Conservation (phyloP, 2,329 filamentous ascomycete genomes). For the Hansfordia pulvinata region DNA sequence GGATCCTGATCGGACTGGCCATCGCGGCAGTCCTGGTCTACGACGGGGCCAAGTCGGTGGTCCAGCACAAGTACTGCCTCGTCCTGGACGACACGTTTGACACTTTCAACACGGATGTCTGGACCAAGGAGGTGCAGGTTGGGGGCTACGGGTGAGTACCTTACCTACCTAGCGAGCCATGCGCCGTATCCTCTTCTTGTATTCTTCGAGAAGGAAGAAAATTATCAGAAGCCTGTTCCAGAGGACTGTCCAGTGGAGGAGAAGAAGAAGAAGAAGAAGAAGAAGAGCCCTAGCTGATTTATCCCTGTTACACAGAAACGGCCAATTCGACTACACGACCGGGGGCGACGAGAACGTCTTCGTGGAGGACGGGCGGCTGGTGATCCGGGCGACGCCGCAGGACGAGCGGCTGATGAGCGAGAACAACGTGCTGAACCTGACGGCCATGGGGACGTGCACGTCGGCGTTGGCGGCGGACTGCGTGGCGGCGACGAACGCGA, state of each 20-base stretch:
- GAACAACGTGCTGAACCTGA: slow-evolving; percentile 56
- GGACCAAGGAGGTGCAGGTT: slow-evolving; percentile 63
- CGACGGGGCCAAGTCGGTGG: slow-evolving; percentile 59
- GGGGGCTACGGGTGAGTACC: slow-evolving; percentile 58
- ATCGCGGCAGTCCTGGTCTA: slow-evolving; percentile 61
- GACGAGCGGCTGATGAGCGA: slow-evolving; percentile 51
- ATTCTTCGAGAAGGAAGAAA: too few species aligned
- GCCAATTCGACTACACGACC: slow-evolving; percentile 71
- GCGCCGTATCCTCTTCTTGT: too few species aligned
- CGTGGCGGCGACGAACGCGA: slow-evolving; percentile 59
- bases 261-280: too few species aligned
- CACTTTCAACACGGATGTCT: slow-evolving; percentile 45
- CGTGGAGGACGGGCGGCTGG: slow-evolving; percentile 51
- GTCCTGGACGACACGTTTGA: slow-evolving; percentile 55
- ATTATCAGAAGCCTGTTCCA: too few species aligned
- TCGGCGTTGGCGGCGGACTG: slow-evolving; percentile 46
- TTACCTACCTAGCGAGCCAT: background rate
- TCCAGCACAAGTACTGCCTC: slow-evolving; percentile 60
- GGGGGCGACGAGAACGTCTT: slow-evolving; percentile 60
- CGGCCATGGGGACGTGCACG: slow-evolving; percentile 53
- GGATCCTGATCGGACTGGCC: slow-evolving; percentile 53
- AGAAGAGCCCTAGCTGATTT: too few species aligned
- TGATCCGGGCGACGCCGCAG: slow-evolving; percentile 69
- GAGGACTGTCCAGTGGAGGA: too few species aligned
- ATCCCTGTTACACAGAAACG: slow-evolving; percentile 44